Conservation (phyloP, 2,329 filamentous ascomycete species). For the Fusarium sp. region DNA sequence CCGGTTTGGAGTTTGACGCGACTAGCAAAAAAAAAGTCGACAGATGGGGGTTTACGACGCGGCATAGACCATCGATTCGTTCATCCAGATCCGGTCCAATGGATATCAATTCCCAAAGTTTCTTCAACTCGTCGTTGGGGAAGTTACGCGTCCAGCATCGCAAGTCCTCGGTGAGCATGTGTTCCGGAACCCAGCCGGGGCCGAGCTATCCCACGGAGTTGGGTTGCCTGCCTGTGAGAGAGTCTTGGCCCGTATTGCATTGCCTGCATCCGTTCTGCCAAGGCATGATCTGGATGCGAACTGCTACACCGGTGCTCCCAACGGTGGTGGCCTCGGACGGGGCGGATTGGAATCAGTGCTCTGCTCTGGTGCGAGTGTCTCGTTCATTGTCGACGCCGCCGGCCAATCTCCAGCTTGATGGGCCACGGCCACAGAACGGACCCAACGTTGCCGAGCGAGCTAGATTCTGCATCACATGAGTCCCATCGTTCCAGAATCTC, state of each 20-base stretch:
- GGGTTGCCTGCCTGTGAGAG: neutral
- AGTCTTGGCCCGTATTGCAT: slow-evolving; percentile 1
- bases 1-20: neutral
- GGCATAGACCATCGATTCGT: neutral
- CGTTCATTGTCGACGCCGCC: neutral
- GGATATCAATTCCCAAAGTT: neutral
- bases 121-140: neutral
- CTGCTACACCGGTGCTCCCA: neutral
- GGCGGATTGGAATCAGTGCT: neutral
- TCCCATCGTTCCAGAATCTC: slow-evolving; percentile 3
- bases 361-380: neutral
- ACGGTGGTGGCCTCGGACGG: neutral
- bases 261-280: neutral
- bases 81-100: neutral
- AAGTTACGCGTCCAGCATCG: neutral
- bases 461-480: slow-evolving; percentile 1
- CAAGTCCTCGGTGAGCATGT: neutral
- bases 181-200: neutral
- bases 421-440: neutral
- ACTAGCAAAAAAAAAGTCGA: neutral
- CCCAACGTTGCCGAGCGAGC: neutral
- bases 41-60: neutral
- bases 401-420: neutral
- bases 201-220: slow-evolving; percentile 1
- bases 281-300: neutral